Base-by-base conservation (phyloP, 164 flowering plant genomes). In the Vitis labrusca region DNA sequence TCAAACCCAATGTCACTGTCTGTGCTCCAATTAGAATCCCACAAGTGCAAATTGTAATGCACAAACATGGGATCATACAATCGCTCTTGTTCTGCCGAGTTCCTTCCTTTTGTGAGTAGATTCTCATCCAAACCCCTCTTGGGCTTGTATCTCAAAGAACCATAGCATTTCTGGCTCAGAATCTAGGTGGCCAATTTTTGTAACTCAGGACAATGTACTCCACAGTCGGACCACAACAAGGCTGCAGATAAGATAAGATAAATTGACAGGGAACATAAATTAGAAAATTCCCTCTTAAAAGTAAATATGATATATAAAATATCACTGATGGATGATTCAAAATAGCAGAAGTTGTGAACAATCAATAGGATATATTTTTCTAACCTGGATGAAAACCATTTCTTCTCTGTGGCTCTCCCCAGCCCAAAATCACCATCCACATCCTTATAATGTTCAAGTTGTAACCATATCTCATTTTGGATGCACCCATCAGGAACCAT, bases 151-250 rank as follows among this genome's bases (percentile, higher is more conserved):
- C 73, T 79, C 3, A 77, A 71, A 23, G 80, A 85, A 51, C 88
- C 89, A 44, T 70, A 74, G 68, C 93, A 88, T 3, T 84, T 84
- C 74, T 86, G 93, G 69, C 83, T 80, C 1, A 89, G 71, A 49
- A 91, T 79, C 50, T 85, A 70, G 30, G 79, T 70, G n/a, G 91
- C 91, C 27, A 87, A 66, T 67, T 56, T 76, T 76, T 89, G 91
- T 69, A 91, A 44, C 53, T 91, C 87, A 14, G 90, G 91, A 69
- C 76, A 81, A 19, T 83, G 73, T 3, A 67, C 82, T 58, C 87
- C 91, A 67, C 78, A 85, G 14, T 48, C 64, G 8, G 80, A 78
- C 96, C 93, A 91, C 96, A 91, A 91, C 6, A 11, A 16, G 14
- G 75, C 93, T 91, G 87, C 82, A 23, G 27, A 23, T 23, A 23